These are phyloP conservation scores for Coemansia sp. DNA, from an alignment of 192 early-diverging fungal genomes.

Conservation along the genomic window DNA sequence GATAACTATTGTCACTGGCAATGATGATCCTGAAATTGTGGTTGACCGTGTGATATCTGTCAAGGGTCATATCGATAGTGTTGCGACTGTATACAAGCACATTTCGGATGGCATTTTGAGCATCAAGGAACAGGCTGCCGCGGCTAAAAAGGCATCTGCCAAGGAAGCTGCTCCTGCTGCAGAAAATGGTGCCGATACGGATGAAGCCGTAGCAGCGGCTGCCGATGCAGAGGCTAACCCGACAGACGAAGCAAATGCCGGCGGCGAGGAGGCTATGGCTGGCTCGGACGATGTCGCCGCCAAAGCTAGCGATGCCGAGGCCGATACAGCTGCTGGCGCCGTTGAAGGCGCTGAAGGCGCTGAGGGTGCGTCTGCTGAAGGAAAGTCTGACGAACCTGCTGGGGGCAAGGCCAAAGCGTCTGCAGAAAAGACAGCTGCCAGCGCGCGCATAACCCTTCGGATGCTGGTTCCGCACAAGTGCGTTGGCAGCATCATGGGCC, in stretches of 20 bases:
- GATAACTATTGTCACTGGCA: conserved; percentile 34
- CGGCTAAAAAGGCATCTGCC: neutral
- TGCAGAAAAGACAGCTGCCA: neutral
- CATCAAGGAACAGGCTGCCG: conserved; percentile 8
- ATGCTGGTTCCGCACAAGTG: conserved; percentile 51
- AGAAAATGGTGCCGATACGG: neutral
- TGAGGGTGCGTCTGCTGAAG: neutral
- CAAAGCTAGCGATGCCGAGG: neutral
- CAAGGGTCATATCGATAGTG: conserved; percentile 23
- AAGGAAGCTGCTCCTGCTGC: neutral
- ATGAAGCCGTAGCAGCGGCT: neutral
- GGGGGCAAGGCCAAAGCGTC: neutral
- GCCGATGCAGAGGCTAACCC: neutral
- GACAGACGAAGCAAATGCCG: neutral
- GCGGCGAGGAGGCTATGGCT: neutral
- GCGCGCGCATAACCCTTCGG: conserved; percentile 24
- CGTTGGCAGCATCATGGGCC: conserved; percentile 54
- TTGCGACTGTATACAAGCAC: conserved; percentile 25
- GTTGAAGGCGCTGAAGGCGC: neutral
- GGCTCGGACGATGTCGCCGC: neutral
- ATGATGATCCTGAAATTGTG: conserved; percentile 48
- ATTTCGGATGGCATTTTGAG: conserved; percentile 29
- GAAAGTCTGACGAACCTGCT: neutral
- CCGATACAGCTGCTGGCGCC: neutral
- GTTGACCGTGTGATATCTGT: conserved; percentile 42